Percentiles rank a stretch among this genome's conserved stretches.
Evolutionary conservation across 768 basidiomycete species (phyloP).

Genomic region (Macrocybe gigantea): DNA sequence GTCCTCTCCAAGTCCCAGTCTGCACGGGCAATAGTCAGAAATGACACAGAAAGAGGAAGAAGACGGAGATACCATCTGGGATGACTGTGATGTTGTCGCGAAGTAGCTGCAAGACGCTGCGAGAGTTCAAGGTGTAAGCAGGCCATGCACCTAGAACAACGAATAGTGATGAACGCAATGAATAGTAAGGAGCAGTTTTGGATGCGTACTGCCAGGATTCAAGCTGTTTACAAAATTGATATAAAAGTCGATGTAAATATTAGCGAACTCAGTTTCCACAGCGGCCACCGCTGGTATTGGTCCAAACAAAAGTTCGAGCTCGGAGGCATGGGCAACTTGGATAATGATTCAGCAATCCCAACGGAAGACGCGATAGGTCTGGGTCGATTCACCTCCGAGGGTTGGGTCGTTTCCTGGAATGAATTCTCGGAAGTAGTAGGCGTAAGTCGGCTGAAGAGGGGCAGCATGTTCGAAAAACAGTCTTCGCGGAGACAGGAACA

Average conservation of each 20-base stretch:
- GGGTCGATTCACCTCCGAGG: constrained; percentile 33
- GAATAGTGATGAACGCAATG: background rate
- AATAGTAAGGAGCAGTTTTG: background rate
- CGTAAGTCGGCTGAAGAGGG: constrained; percentile 41
- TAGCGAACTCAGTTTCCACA: constrained; percentile 39
- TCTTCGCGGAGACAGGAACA: constrained; percentile 47
- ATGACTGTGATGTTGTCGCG: constrained; percentile 49
- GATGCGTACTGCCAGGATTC: constrained; percentile 44
- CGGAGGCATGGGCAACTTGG: constrained; percentile 44
- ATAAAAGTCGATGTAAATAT: constrained; percentile 45
- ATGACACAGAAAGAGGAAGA: background rate
- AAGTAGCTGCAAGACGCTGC: constrained; percentile 41
- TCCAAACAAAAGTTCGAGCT: constrained; percentile 44
- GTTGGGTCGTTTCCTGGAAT: constrained; percentile 46
- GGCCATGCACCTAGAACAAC: constrained; percentile 39
- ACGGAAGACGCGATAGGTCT: background rate
- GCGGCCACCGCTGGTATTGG: constrained; percentile 30
- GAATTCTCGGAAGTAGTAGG: constrained; percentile 51
- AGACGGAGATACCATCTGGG: constrained; percentile 34
- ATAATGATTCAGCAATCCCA: background rate
- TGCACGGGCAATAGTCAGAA: constrained; percentile 10
- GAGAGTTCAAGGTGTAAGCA: constrained; percentile 26
- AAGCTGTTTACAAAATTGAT: constrained; percentile 53
- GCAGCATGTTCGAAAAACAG: constrained; percentile 46
- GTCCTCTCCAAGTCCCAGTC: constrained; percentile 38